A percentile compares a stretch with the other conserved stretches of the same genome.
Conservation (phyloP, 2,329 filamentous ascomycete species). For the Tolypocladium capitatum region DNA sequence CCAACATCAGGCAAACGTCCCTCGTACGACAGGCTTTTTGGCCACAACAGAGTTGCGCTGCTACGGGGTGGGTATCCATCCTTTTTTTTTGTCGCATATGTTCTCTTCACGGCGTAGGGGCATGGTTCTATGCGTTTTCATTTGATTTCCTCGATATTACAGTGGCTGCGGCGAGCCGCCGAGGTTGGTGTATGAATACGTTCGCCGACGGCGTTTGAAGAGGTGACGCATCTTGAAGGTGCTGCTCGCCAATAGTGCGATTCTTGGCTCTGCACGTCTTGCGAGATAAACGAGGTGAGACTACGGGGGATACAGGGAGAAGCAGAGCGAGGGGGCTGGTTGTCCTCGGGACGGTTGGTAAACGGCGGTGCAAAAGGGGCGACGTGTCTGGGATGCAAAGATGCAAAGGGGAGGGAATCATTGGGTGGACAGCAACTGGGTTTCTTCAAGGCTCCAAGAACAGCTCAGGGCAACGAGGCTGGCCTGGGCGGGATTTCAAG, state of each 20-base stretch:
- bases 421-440: not conserved
- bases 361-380: not conserved
- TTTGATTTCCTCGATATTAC: constrained; percentile 10
- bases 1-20: not conserved
- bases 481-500: not conserved
- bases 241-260: not conserved
- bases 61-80: not conserved
- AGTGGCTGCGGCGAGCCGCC: constrained; percentile 11
- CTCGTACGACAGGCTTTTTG: not conserved
- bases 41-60: not conserved
- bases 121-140: constrained; percentile 5
- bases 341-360: not conserved
- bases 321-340: not conserved
- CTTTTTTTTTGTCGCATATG: no score
- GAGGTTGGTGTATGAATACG: constrained; percentile 14
- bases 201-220: constrained; percentile 6
- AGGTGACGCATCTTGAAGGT: not conserved
- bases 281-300: not conserved
- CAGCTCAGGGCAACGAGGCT: not conserved
- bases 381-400: not conserved
- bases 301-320: not conserved
- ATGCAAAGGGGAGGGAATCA: not conserved
- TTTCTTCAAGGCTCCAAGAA: not conserved
- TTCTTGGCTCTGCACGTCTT: not conserved
- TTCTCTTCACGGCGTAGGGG: constrained; percentile 14